Conservation (phyloP, 2,329 filamentous ascomycete species). For the Fusarium solani-melongenae region DNA sequence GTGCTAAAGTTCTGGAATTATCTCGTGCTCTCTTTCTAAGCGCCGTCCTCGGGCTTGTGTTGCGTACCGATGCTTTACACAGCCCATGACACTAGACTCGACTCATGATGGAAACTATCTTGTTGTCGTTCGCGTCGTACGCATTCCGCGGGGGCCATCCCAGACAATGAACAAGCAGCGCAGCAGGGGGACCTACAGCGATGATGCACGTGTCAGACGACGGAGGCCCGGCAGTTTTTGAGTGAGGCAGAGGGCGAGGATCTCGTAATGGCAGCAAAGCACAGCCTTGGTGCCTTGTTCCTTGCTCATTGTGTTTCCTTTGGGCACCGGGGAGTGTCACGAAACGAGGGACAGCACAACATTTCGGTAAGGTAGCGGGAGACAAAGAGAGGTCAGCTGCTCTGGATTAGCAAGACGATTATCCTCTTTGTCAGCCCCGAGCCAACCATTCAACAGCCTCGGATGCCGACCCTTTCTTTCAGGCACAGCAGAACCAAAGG, state of each 20-base stretch:
- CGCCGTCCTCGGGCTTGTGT: not conserved
- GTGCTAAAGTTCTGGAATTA: constrained; percentile 13
- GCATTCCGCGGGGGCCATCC: constrained; percentile 17
- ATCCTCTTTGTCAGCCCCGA: constrained; percentile 3
- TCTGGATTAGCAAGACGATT: constrained; percentile 1
- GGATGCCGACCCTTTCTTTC: constrained; percentile 17
- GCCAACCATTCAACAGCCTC: not conserved
- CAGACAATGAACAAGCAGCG: not conserved
- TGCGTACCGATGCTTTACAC: constrained; percentile 18
- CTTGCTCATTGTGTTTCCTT: not conserved
- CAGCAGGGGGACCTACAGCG: constrained; percentile 29
- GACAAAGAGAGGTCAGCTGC: constrained; percentile 29
- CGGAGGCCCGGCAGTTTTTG: constrained; percentile 35
- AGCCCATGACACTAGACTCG: constrained; percentile 10
- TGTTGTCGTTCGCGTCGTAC: not conserved
- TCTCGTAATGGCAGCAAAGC: not conserved
- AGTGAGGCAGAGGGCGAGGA: constrained; percentile 21
- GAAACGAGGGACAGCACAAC: constrained; percentile 9
- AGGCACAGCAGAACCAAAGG: constrained; percentile 18
- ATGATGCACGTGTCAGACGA: constrained; percentile 50
- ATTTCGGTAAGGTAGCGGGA: not conserved
- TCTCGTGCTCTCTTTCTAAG: constrained; percentile 13
- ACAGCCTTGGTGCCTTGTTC: constrained; percentile 2
- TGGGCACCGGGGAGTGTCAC: constrained; percentile 2
- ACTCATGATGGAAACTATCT: not conserved